Base-by-base conservation (phyloP, 169 alveolate species). In the Theileria equi region DNA sequence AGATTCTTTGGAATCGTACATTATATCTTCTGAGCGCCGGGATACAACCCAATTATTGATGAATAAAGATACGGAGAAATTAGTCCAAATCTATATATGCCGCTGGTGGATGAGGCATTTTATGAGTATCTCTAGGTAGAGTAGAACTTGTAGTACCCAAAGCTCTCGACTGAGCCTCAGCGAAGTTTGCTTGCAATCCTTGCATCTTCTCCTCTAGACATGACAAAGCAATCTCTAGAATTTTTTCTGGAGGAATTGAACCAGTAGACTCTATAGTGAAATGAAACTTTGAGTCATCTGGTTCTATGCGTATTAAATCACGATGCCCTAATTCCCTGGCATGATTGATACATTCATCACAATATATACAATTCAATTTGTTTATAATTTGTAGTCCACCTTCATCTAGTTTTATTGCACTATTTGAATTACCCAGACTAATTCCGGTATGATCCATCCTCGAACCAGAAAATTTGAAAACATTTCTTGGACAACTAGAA, bases 211-310 rank as follows among this genome's bases (percentile, higher is more conserved):
- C 84, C 76, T 89, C 93, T 34, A 95, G 55, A 10, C 83, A 72
- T 49, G 68, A 82, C 43, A 95, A 80, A 3, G 96, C 98, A 68
- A 91, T 92, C 54, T 74, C 86, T 25, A 96, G 91, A 8, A 96
- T 94, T 48, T 87, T 92, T 66, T 92, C 97, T 1, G 98, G 98
- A 6, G 95, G 89, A 28, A 96, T 67, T 2, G 97, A 91, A 19
- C 99, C 99, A 53, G 97, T 93, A 16, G 97, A 88, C 80, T 95
- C 92, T 8, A 86, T 68, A 10, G 88, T 64, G 80, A 86, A 86
- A 59, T 86, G 92, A 65, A 86, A 86, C 44, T 77, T 86, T 0
- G 89, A 66, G 23, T 81, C 90, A 70, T 86, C 92, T 40, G 88
- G 88, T 29, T 81, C 71, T 11, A 86, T 43, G 44, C 80, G 69